Base-by-base conservation (phyloP, 768 basidiomycete genomes). In the Psilocybe tampanensis region DNA sequence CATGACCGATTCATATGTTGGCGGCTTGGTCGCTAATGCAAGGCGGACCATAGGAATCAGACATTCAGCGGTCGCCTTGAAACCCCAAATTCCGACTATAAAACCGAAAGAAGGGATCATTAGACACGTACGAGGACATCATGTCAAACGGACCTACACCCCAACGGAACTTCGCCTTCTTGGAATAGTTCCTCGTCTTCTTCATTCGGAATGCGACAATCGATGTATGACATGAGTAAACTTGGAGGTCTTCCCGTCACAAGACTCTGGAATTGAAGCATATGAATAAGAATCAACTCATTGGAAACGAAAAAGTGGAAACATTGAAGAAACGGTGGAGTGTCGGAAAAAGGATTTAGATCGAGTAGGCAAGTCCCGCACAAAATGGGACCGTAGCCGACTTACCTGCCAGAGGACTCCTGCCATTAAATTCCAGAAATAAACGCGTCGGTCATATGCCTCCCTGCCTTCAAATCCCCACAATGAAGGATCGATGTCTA, bases 401-500 rank as follows among this genome's bases (percentile, higher is more conserved):
- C 71, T 41, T 60, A 79, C 82, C 76, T 81, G 80, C 80, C 82
- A 83, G 42, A 82, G 64, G n/a, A 77, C 73, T 13, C 69, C 76
- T 22, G 74, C 54, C 60, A 83, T 68, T 26, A 84, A 68, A 63
- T 80, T 80, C 81, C 82, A 85, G 67, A 84, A 84, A 69, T 80
- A 83, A 8, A 75, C 70, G 19, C 83, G 76, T 55, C 82, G 74
- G 23, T 81, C 79, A 58, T 85, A 83, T 7, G 77, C 79, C 44
- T 82, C 81, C 50, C 74, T 78, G 12, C 76, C 80, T 44, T 72
- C 52, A 45, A 85, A 74, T 36, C 76, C 72, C 82, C 83, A 84
- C 61, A 76, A 68, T 9, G 76, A 75, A 15, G 82, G 80, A 66
- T 83, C 80, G 43, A 80, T 69, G 63, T 83, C 78, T 80, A 57